These are phyloP conservation scores for Coemansia sp. DNA, from an alignment of 192 early-diverging fungal genomes.

Conservation along the genomic window DNA sequence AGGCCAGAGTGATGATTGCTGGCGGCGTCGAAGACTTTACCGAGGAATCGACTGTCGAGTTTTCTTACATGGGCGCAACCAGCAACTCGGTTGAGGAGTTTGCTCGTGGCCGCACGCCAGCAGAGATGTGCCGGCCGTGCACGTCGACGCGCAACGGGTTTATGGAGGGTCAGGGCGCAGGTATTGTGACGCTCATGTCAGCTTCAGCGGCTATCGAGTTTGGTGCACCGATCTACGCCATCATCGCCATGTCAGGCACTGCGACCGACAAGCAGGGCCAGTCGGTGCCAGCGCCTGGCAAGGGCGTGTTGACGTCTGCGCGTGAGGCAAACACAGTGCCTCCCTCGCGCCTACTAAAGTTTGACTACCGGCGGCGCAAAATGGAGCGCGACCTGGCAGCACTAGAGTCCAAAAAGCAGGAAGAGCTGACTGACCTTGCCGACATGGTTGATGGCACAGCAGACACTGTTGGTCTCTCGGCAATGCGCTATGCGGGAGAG, in stretches of 20 bases:
- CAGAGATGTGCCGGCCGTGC: conserved; percentile 89
- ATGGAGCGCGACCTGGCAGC: conserved; percentile 47
- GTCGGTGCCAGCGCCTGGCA: conserved; percentile 88
- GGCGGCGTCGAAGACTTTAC: conserved; percentile 87
- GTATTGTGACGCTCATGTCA: conserved; percentile 84
- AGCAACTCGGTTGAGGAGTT: conserved; percentile 80
- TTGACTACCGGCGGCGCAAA: conserved; percentile 80
- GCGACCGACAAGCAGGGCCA: conserved; percentile 92
- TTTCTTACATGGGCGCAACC: conserved; percentile 94
- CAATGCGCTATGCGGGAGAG: conserved; percentile 13
- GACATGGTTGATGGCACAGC: background rate
- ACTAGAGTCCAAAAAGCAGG: background rate
- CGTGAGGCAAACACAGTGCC: conserved; percentile 31
- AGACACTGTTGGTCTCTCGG: background rate
- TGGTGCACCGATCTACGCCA: conserved; percentile 86
- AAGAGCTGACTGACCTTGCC: background rate
- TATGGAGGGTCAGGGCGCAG: conserved; percentile 89
- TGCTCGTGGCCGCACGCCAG: conserved; percentile 76
- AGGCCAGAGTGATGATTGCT: conserved; percentile 86
- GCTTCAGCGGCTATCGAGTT: conserved; percentile 80
- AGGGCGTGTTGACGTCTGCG: conserved; percentile 85
- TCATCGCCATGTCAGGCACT: conserved; percentile 79
- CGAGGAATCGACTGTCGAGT: conserved; percentile 86
- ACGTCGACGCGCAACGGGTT: conserved; percentile 83
- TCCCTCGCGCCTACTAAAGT: conserved; percentile 67